Evolutionary conservation across 148 eudicot genomes (phyloP).

Genomic region (Talinum fruticosum): DNA sequence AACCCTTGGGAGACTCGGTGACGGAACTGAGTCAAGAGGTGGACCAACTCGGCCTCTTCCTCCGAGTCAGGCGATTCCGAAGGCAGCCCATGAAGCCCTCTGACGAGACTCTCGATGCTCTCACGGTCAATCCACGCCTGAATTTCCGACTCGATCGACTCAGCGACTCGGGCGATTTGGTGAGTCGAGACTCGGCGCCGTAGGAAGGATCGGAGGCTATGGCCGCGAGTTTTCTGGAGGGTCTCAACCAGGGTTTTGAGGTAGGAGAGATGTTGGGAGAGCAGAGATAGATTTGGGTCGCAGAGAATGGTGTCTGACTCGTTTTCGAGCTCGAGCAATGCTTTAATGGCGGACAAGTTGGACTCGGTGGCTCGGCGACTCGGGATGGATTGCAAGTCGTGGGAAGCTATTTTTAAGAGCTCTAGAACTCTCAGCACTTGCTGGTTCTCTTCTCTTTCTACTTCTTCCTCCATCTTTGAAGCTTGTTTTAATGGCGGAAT

Average conservation of each 20-base stretch:
- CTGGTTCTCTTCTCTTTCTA: no score
- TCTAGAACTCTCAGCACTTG: no score
- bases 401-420: no score
- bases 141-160: constrained; percentile 62
- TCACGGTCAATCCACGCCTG: constrained; percentile 90
- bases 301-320: no score
- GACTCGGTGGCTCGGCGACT: no score
- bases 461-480: no score
- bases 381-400: no score
- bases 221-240: constrained; percentile 19
- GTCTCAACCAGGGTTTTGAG: constrained; percentile 42
- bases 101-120: constrained; percentile 40
- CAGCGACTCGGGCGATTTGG: constrained; percentile 70
- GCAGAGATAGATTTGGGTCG: no score
- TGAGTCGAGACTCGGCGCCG: constrained; percentile 47
- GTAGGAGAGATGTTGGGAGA: constrained; percentile 20
- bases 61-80: neutral
- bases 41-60: constrained; percentile 29
- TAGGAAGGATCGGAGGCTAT: constrained; percentile 48
- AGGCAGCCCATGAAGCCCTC: constrained; percentile 22
- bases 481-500: no score
- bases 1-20: constrained; percentile 55
- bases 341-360: no score
- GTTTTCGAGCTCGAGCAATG: no score
- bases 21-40: constrained; percentile 31